Evolutionary conservation across 2,329 filamentous ascomycete species (phyloP).

Genomic region (Colletotrichum musicola): DNA sequence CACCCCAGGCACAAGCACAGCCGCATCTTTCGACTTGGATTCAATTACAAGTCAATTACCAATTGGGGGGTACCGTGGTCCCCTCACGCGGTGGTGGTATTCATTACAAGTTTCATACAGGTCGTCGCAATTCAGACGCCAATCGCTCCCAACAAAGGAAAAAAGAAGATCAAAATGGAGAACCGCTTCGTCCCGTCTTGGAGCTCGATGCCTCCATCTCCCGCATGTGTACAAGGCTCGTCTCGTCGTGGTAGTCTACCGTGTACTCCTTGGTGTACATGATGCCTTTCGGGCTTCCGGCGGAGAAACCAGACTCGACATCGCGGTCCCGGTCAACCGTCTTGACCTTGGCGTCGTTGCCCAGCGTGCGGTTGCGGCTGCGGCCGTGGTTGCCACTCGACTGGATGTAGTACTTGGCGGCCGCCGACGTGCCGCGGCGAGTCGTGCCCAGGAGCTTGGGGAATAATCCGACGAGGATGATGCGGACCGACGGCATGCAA

Average conservation of each 20-base stretch:
- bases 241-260: slow-evolving; percentile 52
- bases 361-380: slow-evolving; percentile 38
- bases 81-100: slow-evolving; percentile 24
- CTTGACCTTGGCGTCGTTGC: slow-evolving; percentile 35
- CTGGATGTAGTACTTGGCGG: slow-evolving; percentile 33
- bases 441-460: slow-evolving; percentile 48
- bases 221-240: slow-evolving; percentile 47
- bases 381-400: slow-evolving; percentile 26
- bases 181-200: slow-evolving; percentile 27
- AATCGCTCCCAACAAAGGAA: neutral
- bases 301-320: slow-evolving; percentile 4
- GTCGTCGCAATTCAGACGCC: slow-evolving; percentile 12
- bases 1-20: neutral
- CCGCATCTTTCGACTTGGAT: neutral
- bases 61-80: slow-evolving; percentile 11
- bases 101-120: slow-evolving; percentile 20
- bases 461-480: slow-evolving; percentile 53
- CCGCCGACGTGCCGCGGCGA: slow-evolving; percentile 41
- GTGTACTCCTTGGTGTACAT: slow-evolving; percentile 50
- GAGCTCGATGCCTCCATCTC: slow-evolving; percentile 41
- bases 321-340: slow-evolving; percentile 12
- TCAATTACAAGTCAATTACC: slow-evolving; percentile 17
- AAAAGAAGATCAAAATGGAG: slow-evolving; percentile 18
- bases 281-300: slow-evolving; percentile 43
- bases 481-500: slow-evolving; percentile 53